phyloP scores from a whole-genome alignment of 805 yeast species.

The Kodamaea nitidulidarum region DNA sequence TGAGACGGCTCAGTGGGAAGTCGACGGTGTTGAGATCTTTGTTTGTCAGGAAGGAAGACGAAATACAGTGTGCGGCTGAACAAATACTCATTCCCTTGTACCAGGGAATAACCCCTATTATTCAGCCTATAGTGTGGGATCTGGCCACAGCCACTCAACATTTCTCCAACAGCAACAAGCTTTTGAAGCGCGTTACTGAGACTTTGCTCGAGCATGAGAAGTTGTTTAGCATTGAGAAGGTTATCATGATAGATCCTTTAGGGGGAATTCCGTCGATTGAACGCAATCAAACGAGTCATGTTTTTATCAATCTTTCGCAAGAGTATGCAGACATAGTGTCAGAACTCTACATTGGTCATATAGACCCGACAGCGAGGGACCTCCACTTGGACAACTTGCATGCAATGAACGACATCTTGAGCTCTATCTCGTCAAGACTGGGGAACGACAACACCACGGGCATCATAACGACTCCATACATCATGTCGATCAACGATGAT shows the following conservation, averaged over 20 bases:
- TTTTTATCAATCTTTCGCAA: constrained; percentile 78
- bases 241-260: constrained; percentile 68
- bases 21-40: constrained; percentile 26
- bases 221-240: constrained; percentile 64
- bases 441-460: constrained; percentile 59
- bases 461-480: constrained; percentile 75
- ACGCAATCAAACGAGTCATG: constrained; percentile 78
- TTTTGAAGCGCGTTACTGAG: constrained; percentile 24
- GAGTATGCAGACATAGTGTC: constrained; percentile 65
- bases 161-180: constrained; percentile 20
- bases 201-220: constrained; percentile 21
- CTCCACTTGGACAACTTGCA: constrained; percentile 62
- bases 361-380: constrained; percentile 42
- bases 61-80: constrained; percentile 14
- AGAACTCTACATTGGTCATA: constrained; percentile 59
- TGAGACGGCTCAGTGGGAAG: constrained; percentile 21
- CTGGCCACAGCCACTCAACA: constrained; percentile 19
- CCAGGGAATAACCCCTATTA: constrained; percentile 55
- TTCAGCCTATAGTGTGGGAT: constrained; percentile 47
- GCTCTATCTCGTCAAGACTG: constrained; percentile 41
- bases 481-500: constrained; percentile 54
- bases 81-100: constrained; percentile 28
- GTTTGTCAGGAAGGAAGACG: constrained; percentile 14
- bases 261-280: constrained; percentile 94
- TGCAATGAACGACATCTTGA: constrained; percentile 58